Base-by-base conservation (phyloP, 352 stramenopile genomes). In the Phytophthora pluvialis region DNA sequence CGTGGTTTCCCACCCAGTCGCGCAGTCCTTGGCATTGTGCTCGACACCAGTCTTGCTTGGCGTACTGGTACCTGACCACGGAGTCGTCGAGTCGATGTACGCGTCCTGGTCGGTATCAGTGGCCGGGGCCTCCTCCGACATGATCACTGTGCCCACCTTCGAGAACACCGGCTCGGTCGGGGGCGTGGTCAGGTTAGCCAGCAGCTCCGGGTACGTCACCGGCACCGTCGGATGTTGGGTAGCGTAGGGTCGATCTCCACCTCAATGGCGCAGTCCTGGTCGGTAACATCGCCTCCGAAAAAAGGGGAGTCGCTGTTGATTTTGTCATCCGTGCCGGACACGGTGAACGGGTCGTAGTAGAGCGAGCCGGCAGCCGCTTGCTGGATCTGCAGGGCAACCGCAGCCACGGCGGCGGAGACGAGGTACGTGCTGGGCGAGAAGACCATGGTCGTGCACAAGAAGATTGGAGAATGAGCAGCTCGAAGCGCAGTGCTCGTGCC, bases 361-460 rank as follows among this genome's bases (percentile, higher is more conserved):
- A 75, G 18, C 11, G 67, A 75, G 1, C 48, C 54, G 1, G 61
- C 63, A 4, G 40, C 7, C 0, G 57, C 32, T 9, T 62, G 57
- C 42, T 75, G 62, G 43, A 72, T 72, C 32, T 73, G 64, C 33
- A 64, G 12, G 5, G 58, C 64, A 15, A 72, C 46, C 6, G 44
- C 29, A 16, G 55, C 64, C 0, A 66, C 25, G 0, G 36, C 56
- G 16, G 63, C 63, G 16, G 54, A 58, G 16, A 70, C 33, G 8
- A 72, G 42, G 44, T 61, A 67, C 4, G 52, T 54, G 21, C 48
- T 55, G 10, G 63, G 63, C 36, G 57, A 63, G 57, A 67, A 71
- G 6, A 71, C 63, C 58, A 65, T 65, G 9, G 13, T 38, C 15
- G 13, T 26, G 2, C 9, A 4, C 29, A 36, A 66, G 58, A 53